Evolutionary conservation across 345 rosid species (phyloP), one percentile per base, ranked within the genome.

Genomic region (Hirschfeldia incana): DNA sequence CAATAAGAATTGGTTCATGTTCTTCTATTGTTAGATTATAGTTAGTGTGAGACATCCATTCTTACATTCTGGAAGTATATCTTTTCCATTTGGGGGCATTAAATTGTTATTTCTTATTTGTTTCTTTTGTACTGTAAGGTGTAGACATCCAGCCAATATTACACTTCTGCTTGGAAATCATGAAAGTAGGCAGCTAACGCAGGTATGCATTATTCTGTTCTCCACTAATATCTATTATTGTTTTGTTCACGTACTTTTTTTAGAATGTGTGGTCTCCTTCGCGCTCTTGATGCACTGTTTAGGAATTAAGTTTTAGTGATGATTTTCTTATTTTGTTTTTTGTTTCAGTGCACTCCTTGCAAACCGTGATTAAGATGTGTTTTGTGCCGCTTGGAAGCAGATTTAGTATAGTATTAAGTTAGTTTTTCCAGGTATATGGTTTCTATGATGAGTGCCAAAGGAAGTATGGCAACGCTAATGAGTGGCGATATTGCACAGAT

Each of bases 391-490:
- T 60, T 42, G 34, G 15, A 58, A 27, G 30, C 46, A 46, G 44
- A 30, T 29, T 13, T 29, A 21, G 21, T 77, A 15, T 32, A 28
- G 49, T 70, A 30, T 49, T 59, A 13, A 36, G 63, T 74, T 28
- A 82, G 63, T 78, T 76, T 29, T 59, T 65, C 15, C 67, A 96
- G 99, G 99, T 96, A 36, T 96, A 96, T 78, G 99, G 98, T 68
- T 96, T 96, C 88, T 96, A 96, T 86, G 99, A 96, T 59, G 99
- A 96, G 75, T 96, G 99, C 89, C 99, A 96, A 73, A 87, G 99
- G 87, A 96, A 96, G 90, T 96, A 96, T 71, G 99, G 99, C 53
- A 96, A 96, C 81, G 97, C 98, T 59, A 96, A 96, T 87, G 99
- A 98, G 1, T 96, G 99, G 99, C 89, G 98, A 68, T 96, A 93